Evolutionary conservation across 129 eudicot genomes (phyloP).

Genomic region (Escallonia rubra): DNA sequence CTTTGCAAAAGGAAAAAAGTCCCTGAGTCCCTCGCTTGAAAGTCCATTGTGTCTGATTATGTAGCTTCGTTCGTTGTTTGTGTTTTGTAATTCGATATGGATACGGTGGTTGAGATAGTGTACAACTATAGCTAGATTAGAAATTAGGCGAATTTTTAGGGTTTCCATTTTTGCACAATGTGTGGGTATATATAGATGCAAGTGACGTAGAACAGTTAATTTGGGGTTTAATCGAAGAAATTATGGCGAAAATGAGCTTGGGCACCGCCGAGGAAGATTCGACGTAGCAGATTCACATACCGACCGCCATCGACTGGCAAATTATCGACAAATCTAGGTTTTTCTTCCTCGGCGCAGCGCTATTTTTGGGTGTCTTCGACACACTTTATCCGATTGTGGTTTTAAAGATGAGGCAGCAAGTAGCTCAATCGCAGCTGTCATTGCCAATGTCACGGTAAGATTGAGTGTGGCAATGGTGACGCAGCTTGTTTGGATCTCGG

Average conservation of each 20-base stretch:
- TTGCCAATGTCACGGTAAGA: constrained; percentile 20
- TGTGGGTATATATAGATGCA: neutral
- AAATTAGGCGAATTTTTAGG: constrained; percentile 9
- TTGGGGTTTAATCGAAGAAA: neutral
- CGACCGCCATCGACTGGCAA: constrained; percentile 21
- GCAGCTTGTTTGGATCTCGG: constrained; percentile 24
- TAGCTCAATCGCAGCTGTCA: constrained; percentile 3
- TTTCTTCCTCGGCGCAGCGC: constrained; percentile 13
- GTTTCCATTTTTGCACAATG: constrained; percentile 13
- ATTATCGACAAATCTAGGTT: constrained; percentile 22
- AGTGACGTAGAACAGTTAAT: constrained; percentile 1
- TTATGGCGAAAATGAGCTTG: constrained; percentile 23
- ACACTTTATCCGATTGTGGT: constrained; percentile 17
- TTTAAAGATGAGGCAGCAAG: constrained; percentile 20
- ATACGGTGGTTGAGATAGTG: neutral
- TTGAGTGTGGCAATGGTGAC: constrained; percentile 17
- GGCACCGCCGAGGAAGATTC: constrained; percentile 10
- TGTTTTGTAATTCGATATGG: neutral
- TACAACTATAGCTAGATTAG: neutral
- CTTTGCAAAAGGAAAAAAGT: constrained; percentile 24
- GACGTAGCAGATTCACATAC: constrained; percentile 12
- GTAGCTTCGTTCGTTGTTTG: neutral
- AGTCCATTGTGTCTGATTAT: neutral
- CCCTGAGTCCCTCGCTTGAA: neutral
- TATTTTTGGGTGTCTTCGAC: constrained; percentile 13